Evolutionary conservation across 2,329 filamentous ascomycete species (phyloP).

Genomic region (Escovopsis sp.): DNA sequence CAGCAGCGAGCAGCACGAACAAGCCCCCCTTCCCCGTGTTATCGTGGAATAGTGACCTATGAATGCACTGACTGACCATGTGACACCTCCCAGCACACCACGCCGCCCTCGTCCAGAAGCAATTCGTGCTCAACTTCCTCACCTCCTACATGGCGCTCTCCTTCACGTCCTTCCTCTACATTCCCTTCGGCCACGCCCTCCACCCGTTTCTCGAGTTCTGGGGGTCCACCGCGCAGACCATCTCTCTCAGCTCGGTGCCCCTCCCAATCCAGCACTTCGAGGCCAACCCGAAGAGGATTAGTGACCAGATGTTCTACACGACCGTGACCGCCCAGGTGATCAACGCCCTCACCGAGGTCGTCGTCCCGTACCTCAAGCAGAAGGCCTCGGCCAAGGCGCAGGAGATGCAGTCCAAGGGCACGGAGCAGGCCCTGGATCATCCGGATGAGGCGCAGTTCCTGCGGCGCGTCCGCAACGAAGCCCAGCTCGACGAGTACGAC

Average conservation of each 20-base stretch:
- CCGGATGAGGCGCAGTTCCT: constrained; percentile 72
- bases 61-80: neutral
- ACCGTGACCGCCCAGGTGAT: constrained; percentile 89
- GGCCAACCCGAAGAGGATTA: constrained; percentile 70
- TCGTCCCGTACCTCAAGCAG: constrained; percentile 75
- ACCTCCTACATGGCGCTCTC: constrained; percentile 89
- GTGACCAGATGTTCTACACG: constrained; percentile 88
- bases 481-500: constrained; percentile 70
- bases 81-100: constrained; percentile 44
- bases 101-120: constrained; percentile 74
- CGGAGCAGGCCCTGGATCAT: constrained; percentile 41
- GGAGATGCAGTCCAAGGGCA: constrained; percentile 48
- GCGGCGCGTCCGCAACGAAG: constrained; percentile 65
- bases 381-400: constrained; percentile 65
- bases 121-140: constrained; percentile 93
- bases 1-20: no score
- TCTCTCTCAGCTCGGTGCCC: constrained; percentile 62
- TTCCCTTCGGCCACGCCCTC: constrained; percentile 73
- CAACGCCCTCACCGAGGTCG: constrained; percentile 67
- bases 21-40: no score
- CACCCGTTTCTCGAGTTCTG: constrained; percentile 80
- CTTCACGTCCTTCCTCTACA: constrained; percentile 85
- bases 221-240: constrained; percentile 54
- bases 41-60: no score
- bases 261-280: constrained; percentile 51